A percentile compares a stretch with the other conserved stretches of the same genome.
Conservation (phyloP, 495 filamentous ascomycete species). For the Neurospora discreta region DNA sequence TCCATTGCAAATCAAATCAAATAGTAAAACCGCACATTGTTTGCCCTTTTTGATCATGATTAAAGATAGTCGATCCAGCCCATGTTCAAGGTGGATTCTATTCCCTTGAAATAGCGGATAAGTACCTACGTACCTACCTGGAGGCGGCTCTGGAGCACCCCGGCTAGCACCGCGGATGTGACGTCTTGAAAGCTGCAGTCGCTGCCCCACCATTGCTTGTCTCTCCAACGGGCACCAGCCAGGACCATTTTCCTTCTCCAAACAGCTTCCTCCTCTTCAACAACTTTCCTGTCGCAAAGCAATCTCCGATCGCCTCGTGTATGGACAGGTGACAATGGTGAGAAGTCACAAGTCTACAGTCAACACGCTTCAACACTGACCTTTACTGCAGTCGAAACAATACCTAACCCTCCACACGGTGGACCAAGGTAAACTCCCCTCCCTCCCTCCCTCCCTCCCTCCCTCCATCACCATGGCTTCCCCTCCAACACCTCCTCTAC, state of each 20-base stretch:
- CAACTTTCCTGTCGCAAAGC: background rate
- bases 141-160: background rate
- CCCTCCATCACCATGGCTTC: background rate
- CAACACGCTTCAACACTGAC: background rate
- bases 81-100: background rate
- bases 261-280: background rate
- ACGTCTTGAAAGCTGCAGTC: background rate
- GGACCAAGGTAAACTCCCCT: slow-evolving; percentile 55
- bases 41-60: background rate
- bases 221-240: background rate
- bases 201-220: background rate
- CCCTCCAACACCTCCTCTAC: too few species aligned
- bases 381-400: slow-evolving; percentile 72
- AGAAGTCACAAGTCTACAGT: background rate
- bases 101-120: background rate
- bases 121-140: background rate
- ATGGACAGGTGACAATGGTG: slow-evolving; percentile 36
- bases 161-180: background rate
- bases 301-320: background rate
- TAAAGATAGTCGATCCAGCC: background rate
- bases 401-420: slow-evolving; percentile 86
- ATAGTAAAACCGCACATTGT: background rate
- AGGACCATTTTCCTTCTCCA: background rate
- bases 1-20: background rate
- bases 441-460: background rate